Base-by-base conservation (phyloP, 148 eudicot genomes). In the Gaultheria prostrata region DNA sequence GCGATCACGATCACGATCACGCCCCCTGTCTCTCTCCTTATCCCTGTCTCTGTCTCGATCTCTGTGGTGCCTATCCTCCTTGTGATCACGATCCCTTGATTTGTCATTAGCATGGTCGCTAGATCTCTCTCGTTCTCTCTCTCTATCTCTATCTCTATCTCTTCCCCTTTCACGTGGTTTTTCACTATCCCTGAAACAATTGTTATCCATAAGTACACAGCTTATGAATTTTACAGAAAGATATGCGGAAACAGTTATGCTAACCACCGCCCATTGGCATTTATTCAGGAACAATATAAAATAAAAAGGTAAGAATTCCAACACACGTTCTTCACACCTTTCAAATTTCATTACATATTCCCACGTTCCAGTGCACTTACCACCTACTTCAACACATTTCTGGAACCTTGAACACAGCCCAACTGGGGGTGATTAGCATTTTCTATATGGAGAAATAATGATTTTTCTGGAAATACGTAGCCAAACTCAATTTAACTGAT, bases 81-180 rank as follows among this genome's bases (percentile, higher is more conserved):
- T 88, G 46, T 91, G 92, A 35, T 96, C 99, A 78, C 97, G 98
- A 20, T 97, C 99, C 86, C 94, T 93, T 59, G 95, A 88, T 83
- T 88, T 88, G 63, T 95, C 99, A 85, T 93, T 95, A 76, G 98
- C 93, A 30, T 88, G 89, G 87, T 97, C 98, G 49, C 92, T 96
- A 74, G 98, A 94, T 84, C 84, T 93, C 85, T 95, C 98, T 14
- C 90, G 89, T 39, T 92, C 94, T 83, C 85, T 88, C 28, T 91
- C 98, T 92, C 98, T 83, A 92, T 92, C 94, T 83, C 85, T 88
- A n/a, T 91, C 98, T 92, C 98, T 83, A 92, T 91, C 94, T 82
- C 93, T 91, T 32, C 82, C 93, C 87, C 95, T 90, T 85, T 97
- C 99, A 85, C 95, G 95, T 20, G 99, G 93, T 85, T 92, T 97